phyloP scores from a whole-genome alignment of 148 eudicot species.

The Diospyros lotus region DNA sequence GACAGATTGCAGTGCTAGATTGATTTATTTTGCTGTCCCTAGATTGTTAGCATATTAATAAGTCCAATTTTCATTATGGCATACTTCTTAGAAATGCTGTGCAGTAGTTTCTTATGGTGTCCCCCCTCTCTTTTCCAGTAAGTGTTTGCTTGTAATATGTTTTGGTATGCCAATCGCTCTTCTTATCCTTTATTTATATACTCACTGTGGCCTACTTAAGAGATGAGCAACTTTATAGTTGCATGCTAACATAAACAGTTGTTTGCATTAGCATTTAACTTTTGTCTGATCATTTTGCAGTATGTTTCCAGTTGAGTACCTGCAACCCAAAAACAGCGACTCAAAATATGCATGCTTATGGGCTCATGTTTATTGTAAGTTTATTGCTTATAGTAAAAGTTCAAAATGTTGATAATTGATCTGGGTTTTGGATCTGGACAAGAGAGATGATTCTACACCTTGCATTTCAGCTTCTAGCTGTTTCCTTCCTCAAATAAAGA shows the following conservation, averaged over 20 bases:
- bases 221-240: no score
- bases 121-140: no score
- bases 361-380: slow-evolving; percentile 78
- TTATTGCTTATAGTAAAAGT: background rate
- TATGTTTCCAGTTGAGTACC: slow-evolving; percentile 69
- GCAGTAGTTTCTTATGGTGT: background rate
- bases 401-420: background rate
- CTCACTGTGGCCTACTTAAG: no score
- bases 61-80: background rate
- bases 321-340: slow-evolving; percentile 60
- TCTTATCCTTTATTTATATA: no score
- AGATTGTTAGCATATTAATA: background rate
- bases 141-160: no score
- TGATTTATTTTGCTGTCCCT: background rate
- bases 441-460: no score
- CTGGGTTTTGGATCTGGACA: background rate
- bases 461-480: no score
- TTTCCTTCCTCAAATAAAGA: no score
- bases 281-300: slow-evolving; percentile 38
- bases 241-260: background rate
- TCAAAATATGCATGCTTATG: slow-evolving; percentile 77
- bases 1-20: background rate
- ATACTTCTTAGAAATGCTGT: background rate
- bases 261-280: slow-evolving; percentile 6
- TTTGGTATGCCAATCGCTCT: no score